Percentiles rank a stretch among this genome's conserved stretches.
Conservation (phyloP, 1,284 basidiomycete species). For the Anthracocystis walkeri region DNA sequence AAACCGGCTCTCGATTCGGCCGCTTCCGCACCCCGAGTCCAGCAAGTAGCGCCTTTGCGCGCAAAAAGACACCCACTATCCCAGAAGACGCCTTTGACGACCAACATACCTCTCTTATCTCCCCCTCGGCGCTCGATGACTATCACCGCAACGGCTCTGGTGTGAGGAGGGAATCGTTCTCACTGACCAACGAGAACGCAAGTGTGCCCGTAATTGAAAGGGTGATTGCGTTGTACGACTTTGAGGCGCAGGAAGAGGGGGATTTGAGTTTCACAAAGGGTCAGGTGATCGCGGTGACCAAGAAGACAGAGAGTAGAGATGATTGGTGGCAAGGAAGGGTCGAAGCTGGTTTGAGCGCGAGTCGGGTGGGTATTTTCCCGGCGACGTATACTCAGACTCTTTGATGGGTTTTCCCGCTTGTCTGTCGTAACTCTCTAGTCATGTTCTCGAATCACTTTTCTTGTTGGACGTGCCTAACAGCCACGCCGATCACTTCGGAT, state of each 20-base stretch:
- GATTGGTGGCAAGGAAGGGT: constrained; percentile 67
- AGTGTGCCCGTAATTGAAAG: constrained; percentile 39
- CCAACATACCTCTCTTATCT: constrained; percentile 21
- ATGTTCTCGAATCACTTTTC: too few species aligned
- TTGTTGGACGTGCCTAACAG: too few species aligned
- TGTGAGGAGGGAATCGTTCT: constrained; percentile 18
- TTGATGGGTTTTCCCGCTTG: too few species aligned
- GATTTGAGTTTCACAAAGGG: constrained; percentile 64
- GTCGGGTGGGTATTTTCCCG: constrained; percentile 48
- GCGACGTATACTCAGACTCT: constrained; percentile 39
- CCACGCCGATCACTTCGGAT: too few species aligned
- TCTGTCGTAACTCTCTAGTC: too few species aligned
- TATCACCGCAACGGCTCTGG: constrained; percentile 3
- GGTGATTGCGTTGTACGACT: constrained; percentile 64
- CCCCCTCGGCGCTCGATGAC: constrained; percentile 5
- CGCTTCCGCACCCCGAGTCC: constrained; percentile 44
- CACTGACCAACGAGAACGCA: constrained; percentile 32
- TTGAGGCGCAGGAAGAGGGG: constrained; percentile 57
- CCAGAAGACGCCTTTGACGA: constrained; percentile 23
- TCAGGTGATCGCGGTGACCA: constrained; percentile 64
- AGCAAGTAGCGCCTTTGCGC: constrained; percentile 29
- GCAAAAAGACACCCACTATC: constrained; percentile 42
- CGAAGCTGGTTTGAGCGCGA: constrained; percentile 38
- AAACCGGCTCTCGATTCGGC: constrained; percentile 27
- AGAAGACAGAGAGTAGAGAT: constrained; percentile 53